These are phyloP conservation scores for Picea engelmannii DNA, from an alignment of 83 land plant species.

Conservation along the genomic window DNA sequence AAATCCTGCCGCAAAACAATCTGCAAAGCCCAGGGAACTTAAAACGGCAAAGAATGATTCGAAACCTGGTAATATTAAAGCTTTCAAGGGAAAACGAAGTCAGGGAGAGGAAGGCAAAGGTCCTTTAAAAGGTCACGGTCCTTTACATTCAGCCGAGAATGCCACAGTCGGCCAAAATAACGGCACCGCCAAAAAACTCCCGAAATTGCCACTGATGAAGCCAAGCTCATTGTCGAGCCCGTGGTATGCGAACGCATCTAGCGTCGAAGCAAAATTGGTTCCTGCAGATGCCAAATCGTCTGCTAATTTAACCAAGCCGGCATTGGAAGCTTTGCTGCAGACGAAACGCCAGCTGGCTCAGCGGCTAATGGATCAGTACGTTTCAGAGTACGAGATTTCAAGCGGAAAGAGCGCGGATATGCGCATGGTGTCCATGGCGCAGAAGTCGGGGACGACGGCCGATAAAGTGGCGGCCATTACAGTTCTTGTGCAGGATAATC, in stretches of 20 bases:
- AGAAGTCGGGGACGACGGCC: conserved; percentile 85
- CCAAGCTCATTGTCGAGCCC: conserved; percentile 32
- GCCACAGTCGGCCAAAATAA: background rate
- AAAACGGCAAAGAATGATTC: background rate
- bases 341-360: conserved; percentile 65
- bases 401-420: conserved; percentile 67
- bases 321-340: conserved; percentile 36
- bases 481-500: conserved; percentile 85
- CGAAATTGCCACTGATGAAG: conserved; percentile 46
- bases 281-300: conserved; percentile 12
- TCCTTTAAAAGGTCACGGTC: conserved; percentile 12
- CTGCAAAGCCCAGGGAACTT: background rate
- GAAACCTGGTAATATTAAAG: background rate
- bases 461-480: conserved; percentile 92
- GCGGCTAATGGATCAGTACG: conserved; percentile 67
- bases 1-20: conserved; percentile 5
- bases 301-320: conserved; percentile 19
- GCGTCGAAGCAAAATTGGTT: conserved; percentile 45
- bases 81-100: background rate
- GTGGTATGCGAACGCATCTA: conserved; percentile 52
- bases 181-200: conserved; percentile 20
- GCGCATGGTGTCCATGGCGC: conserved; percentile 65
- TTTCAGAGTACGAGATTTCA: conserved; percentile 60
- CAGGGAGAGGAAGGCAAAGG: conserved; percentile 3
- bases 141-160: background rate